Base-by-base conservation (phyloP, 2,329 filamentous ascomycete species). In the Talaromyces sp. region DNA sequence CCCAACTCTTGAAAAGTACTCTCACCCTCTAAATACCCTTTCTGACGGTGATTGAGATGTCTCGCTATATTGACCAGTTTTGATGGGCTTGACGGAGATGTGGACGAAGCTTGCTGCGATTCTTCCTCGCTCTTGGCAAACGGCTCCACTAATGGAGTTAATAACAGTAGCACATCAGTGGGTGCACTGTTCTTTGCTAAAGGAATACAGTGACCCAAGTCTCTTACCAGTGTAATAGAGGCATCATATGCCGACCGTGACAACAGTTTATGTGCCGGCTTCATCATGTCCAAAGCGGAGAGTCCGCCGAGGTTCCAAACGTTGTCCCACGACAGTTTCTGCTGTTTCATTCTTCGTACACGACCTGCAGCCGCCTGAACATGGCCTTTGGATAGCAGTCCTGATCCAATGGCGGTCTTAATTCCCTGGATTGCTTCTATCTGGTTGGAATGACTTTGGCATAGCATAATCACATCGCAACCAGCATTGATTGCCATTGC, bases 401-500 rank as follows among this genome's bases (percentile, higher is more conserved):
- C 63, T 3, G 63, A 65, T 48, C 57, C 50, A 11, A 65, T 60
- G 27, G 63, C 63, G 27, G 58, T 57, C 16, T 62, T 56, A 41
- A 65, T 65, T 22, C 63, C 63, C 19, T 56, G 59, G 33, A 65
- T 65, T 16, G 63, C 63, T 60, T 65, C 63, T 22, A 62, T 27
- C 11, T 65, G 63, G 16, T 65, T 65, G 27, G 58, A 65, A 43
- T 65, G 58, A 41, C 63, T 60, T 24, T 65, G 63, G 43, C 63
- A 65, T 19, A 65, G 31, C 63, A 65, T 65, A 9, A 65, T 65
- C 48, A 65, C 52, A 50, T 65, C 63, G 33, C 63, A 65, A 1
- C 63, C 63, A 11, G 63, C 63, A 47, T 57, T 65, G n/a, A 65
- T 62, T 14, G 63, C 63, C 63, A 65, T 65, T 8, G 58, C 63